These are phyloP conservation scores for Daucus carota DNA, from an alignment of 129 eudicot species.

Conservation along the genomic window DH1_v3.0 NC_030388.2:24567001-24567500, in stretches of 20 bases:
- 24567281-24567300: not conserved
- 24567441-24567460: not conserved
- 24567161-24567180: not conserved
- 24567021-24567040: too few relatives aligned
- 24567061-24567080: not conserved
- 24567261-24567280: not conserved
- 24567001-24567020: too few relatives aligned
- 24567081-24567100: not conserved
- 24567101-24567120: not conserved
- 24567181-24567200: not conserved
- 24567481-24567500: too few relatives aligned
- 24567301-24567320: not conserved
- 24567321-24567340: not conserved
- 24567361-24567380: too few relatives aligned
- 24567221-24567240: not conserved
- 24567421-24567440: too few relatives aligned
- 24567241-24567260: not conserved
- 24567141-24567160: not conserved
- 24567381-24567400: not conserved
- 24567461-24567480: too few relatives aligned
- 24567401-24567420: not conserved
- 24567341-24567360: not conserved
- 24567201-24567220: too few relatives aligned
- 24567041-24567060: too few relatives aligned
- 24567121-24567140: not conserved